Evolutionary conservation across 2,329 filamentous ascomycete species (phyloP), one percentile per base, ranked within the genome.

Genomic region (Exophiala alcalophila): DNA sequence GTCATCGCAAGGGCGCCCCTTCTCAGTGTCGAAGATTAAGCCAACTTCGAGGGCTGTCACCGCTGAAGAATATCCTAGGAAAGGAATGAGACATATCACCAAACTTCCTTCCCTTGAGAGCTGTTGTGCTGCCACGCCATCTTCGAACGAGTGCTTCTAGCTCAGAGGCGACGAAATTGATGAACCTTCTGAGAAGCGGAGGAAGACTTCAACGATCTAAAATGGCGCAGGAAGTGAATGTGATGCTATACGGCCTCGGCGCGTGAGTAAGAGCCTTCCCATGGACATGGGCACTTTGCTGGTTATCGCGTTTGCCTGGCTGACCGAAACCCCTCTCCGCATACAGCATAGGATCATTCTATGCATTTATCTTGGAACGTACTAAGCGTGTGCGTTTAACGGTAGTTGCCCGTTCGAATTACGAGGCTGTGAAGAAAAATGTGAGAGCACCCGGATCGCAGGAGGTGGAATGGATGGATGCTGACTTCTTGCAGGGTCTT

Each of bases 321-420:
- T 40, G 27, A 31, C 29, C n/a, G 21, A 14, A 4, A 11, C n/a
- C n/a, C n/a, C n/a, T n/a, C n/a, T n/a, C 16, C 7, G 12, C 10
- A 9, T 10, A 14, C 31, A 77, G 74, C 0, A 77, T 78, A 37
- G 76, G 76, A 19, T 76, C 73, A 2, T 78, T 79, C 50, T 79
- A 79, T 53, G 71, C 73, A 5, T 78, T 77, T 45, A 69, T 78
- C 24, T 54, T 78, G 0, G 67, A 63, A 38, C 66, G 70, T 2
- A 62, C 59, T 21, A 49, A 65, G 2, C 61, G 59, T 15, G 65
- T 71, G 6, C 61, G 60, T 4, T 45, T 72, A 11, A 68, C 65
- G 0, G 68, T 71, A 0, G 63, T 69, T 9, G 69, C 68, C 6
- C 63, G 69, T 44, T 71, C 69, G 1, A 72, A 71, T 37, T 70